Evolutionary conservation across 495 filamentous ascomycete species (phyloP), one percentile per base, ranked within the genome.

Genomic region (Mytilinidion resinicola): DNA sequence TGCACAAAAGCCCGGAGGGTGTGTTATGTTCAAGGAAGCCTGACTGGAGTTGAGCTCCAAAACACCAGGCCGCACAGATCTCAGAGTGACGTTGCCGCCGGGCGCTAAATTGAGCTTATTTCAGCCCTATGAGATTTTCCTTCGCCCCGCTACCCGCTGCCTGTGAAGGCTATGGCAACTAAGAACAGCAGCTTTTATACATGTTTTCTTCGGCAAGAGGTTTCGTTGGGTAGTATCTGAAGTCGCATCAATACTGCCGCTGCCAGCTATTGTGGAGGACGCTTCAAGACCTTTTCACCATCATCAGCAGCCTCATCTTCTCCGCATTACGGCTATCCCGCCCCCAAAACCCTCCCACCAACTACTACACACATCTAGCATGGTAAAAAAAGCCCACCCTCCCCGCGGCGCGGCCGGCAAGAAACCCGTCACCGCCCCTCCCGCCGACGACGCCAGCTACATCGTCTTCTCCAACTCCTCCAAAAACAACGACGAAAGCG

Each of bases 401-500:
- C 68, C 70, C 15, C 64, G 71, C 36, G 55, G 59, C 8, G 56
- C 55, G 38, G 37, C 60, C 19, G 25, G 46, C 37, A 73, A 73
- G 55, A 70, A 72, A 43, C 37, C 61, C 15, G 25, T 6, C 25
- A 30, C 25, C 25, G 55, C 58, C n/a, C 41, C 62, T 15, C 47
- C 61, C n/a, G 38, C 47, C 15, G 74, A 74, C 34, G 84, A 85
- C 51, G 79, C 79, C 56, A 84, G 83, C 71, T 84, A 81, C 66
- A 85, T 87, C 60, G 78, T 87, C 56, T 88, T 88, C 63, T 80
- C 80, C 35, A 83, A 86, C 66, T 80, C 78, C 12, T 74, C 68
- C 43, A 73, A 70, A 53, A 51, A 33, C 12, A 80, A 77, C 64
- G 78, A 76, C 50, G 17, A 36, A 3, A 21, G 35, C 30, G 4